These are phyloP conservation scores for Termitomyces sp. DNA, from an alignment of 768 basidiomycete genomes.

Conservation along the genomic window DNA sequence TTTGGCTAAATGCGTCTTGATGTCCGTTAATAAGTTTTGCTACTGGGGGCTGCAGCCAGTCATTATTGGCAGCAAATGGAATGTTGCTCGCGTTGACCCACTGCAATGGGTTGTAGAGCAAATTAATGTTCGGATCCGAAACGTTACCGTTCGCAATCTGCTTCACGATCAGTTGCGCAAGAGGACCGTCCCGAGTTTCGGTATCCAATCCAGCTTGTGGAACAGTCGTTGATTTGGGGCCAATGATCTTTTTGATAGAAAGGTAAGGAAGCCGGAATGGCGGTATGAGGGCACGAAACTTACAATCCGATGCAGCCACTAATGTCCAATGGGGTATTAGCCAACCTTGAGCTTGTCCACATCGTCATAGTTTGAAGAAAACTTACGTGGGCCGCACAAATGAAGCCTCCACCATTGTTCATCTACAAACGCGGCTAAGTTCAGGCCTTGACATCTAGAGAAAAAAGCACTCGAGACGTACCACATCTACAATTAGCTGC, in stretches of 20 bases:
- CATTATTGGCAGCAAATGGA: constrained; percentile 31
- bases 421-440: constrained; percentile 21
- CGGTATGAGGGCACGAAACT: constrained; percentile 11
- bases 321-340: constrained; percentile 2
- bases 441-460: background rate
- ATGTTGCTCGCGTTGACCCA: constrained; percentile 45
- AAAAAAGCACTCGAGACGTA: constrained; percentile 20
- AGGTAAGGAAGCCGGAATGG: background rate
- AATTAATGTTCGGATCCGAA: constrained; percentile 35
- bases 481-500: constrained; percentile 55
- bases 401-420: constrained; percentile 51
- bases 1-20: constrained; percentile 46
- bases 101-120: constrained; percentile 44
- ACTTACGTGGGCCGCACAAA: constrained; percentile 55
- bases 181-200: constrained; percentile 38
- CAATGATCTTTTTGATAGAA: constrained; percentile 34
- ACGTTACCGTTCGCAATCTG: constrained; percentile 31
- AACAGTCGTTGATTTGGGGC: constrained; percentile 44
- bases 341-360: background rate
- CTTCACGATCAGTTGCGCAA: constrained; percentile 47
- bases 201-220: constrained; percentile 55
- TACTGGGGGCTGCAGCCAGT: constrained; percentile 45
- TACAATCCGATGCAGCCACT: constrained; percentile 46
- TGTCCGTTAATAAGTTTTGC: constrained; percentile 40
- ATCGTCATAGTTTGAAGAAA: background rate